phyloP scores from a whole-genome alignment of 31 red algal species.

The Odonthalia washingtoniensis region DNA sequence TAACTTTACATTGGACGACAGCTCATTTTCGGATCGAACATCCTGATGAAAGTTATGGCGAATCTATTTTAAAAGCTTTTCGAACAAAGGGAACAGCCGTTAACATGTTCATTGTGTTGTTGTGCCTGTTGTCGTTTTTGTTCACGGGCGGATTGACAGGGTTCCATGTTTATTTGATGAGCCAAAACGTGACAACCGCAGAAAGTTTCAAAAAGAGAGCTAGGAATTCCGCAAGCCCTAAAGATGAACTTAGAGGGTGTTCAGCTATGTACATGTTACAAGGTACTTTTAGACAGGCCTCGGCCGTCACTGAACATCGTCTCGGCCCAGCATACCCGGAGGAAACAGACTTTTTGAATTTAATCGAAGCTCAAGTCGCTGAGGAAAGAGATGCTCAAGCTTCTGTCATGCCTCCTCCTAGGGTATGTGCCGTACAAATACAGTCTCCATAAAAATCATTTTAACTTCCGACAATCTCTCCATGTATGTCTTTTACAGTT shows the following conservation, averaged over 20 bases:
- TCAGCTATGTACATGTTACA: constrained; percentile 56
- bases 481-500: too few relatives aligned
- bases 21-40: constrained; percentile 52
- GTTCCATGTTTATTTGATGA: constrained; percentile 95
- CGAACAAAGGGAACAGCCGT: constrained; percentile 57
- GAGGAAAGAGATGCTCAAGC: constrained; percentile 44
- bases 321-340: constrained; percentile 73
- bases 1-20: constrained; percentile 77
- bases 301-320: constrained; percentile 61
- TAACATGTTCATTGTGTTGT: constrained; percentile 72
- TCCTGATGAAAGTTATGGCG: constrained; percentile 46
- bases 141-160: constrained; percentile 87
- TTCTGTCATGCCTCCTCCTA: neutral
- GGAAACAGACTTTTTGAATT: constrained; percentile 53
- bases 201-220: constrained; percentile 89
- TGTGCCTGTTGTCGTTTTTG: constrained; percentile 73
- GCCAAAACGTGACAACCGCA: constrained; percentile 92
- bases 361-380: constrained; percentile 66
- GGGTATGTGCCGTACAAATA: neutral
- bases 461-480: too few relatives aligned
- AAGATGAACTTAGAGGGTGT: constrained; percentile 68
- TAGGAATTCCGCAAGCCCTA: constrained; percentile 44
- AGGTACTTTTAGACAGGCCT: constrained; percentile 49
- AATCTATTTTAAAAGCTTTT: constrained; percentile 57
- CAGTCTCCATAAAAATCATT: too few relatives aligned